phyloP scores from a whole-genome alignment of 2,329 filamentous ascomycete genomes.

The Verticillium isaacii region DNA sequence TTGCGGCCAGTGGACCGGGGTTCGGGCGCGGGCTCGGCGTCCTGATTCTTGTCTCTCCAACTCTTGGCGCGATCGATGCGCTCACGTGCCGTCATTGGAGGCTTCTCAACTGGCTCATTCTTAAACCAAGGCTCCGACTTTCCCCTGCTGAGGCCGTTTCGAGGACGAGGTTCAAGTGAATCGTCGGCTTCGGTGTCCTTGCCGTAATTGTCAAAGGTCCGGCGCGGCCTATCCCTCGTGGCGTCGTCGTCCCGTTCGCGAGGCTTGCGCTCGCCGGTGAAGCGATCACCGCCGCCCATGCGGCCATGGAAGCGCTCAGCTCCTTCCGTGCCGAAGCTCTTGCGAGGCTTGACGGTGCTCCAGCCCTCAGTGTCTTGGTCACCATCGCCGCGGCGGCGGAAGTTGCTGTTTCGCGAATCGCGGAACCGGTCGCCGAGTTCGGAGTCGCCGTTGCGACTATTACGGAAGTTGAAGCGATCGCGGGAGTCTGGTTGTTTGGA shows the following conservation, averaged over 20 bases:
- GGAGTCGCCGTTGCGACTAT: constrained; percentile 40
- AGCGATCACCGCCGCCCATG: constrained; percentile 49
- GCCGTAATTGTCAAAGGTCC: constrained; percentile 49
- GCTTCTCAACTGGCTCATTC: constrained; percentile 39
- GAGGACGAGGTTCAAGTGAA: constrained; percentile 49
- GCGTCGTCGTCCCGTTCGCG: constrained; percentile 54
- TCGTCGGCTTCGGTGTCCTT: constrained; percentile 40
- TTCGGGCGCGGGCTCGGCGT: constrained; percentile 28
- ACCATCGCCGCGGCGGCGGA: constrained; percentile 49
- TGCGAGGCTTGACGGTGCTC: constrained; percentile 69
- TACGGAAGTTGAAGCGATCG: constrained; percentile 58
- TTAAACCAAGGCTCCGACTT: constrained; percentile 74
- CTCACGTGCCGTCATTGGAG: constrained; percentile 38
- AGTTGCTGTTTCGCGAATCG: constrained; percentile 38
- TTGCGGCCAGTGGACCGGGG: constrained; percentile 44
- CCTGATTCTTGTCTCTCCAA: constrained; percentile 49
- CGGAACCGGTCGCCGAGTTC: constrained; percentile 47
- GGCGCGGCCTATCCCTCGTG: constrained; percentile 38
- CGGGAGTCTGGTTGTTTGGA: constrained; percentile 45
- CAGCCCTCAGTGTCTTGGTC: constrained; percentile 66
- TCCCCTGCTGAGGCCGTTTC: constrained; percentile 60
- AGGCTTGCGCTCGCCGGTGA: constrained; percentile 36
- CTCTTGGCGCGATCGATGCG: constrained; percentile 55
- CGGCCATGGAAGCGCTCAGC: constrained; percentile 66
- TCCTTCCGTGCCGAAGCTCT: constrained; percentile 68